Conservation (phyloP, 139 green algal species). For the Micromonas pusilla region DNA sequence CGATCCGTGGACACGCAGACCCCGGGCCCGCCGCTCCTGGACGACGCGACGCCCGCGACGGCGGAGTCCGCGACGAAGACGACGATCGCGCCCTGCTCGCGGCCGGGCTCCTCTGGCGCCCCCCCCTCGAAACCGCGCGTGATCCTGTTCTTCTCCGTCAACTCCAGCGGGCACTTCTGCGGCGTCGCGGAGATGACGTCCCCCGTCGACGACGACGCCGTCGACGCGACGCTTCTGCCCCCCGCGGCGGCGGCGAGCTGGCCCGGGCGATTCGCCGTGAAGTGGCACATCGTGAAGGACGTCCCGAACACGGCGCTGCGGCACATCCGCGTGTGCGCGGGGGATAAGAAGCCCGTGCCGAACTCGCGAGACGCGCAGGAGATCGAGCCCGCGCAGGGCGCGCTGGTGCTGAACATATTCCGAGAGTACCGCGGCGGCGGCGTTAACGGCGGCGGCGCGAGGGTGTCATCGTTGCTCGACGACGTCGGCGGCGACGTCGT, state of each 20-base stretch:
- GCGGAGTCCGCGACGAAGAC: too few relatives aligned
- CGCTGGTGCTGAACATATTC: background rate
- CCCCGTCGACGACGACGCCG: background rate
- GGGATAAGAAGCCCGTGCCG: slow-evolving; percentile 41
- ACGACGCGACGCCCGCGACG: too few relatives aligned
- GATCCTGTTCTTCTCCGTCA: slow-evolving; percentile 32
- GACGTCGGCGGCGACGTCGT: too few relatives aligned
- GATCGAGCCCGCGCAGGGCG: slow-evolving; percentile 13
- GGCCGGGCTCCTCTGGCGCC: background rate
- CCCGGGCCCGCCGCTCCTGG: too few relatives aligned
- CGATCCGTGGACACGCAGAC: too few relatives aligned
- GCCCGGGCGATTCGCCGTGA: slow-evolving; percentile 32
- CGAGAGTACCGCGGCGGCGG: too few relatives aligned
- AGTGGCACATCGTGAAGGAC: slow-evolving; percentile 42
- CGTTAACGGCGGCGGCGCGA: too few relatives aligned
- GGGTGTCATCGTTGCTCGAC: background rate
- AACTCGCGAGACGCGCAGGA: slow-evolving; percentile 43
- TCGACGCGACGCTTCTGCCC: background rate
- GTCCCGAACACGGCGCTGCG: slow-evolving; percentile 39
- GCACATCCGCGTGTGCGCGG: slow-evolving; percentile 37
- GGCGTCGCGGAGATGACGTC: slow-evolving; percentile 42
- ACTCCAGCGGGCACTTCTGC: slow-evolving; percentile 44
- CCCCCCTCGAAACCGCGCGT: background rate
- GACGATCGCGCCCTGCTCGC: too few relatives aligned
- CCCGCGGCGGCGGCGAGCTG: background rate